These are phyloP conservation scores for Quercus rubra DNA, from an alignment of 306 rosid species.

Conservation along the genomic window DNA sequence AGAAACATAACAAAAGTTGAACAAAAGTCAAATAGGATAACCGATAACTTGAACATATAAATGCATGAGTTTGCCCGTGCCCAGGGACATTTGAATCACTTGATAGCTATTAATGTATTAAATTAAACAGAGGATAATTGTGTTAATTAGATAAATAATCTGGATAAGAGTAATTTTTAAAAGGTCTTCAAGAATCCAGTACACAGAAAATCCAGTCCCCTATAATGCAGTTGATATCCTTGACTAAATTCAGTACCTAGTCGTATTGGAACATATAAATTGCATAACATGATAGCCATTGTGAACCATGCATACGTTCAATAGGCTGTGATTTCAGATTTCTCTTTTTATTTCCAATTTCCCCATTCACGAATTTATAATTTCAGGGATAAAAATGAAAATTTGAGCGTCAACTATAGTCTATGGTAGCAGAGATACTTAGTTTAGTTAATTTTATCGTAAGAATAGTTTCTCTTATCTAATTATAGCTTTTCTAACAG, in stretches of 20 bases:
- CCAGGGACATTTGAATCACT: neutral
- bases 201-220: neutral
- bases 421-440: neutral
- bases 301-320: neutral
- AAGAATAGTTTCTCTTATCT: neutral
- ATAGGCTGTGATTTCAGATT: neutral
- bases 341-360: neutral
- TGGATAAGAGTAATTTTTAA: constrained; percentile 1
- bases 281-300: neutral
- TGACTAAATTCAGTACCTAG: neutral
- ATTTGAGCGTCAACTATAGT: neutral
- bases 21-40: neutral
- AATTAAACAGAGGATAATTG: constrained; percentile 5
- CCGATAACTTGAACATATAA: neutral
- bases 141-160: constrained; percentile 22
- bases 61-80: neutral
- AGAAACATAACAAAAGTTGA: neutral
- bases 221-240: neutral
- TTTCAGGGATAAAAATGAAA: neutral
- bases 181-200: neutral
- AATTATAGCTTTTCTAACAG: constrained; percentile 6
- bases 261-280: neutral
- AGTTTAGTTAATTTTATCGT: neutral
- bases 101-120: neutral
- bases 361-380: neutral